Evolutionary conservation across 2,329 filamentous ascomycete species (phyloP).

Genomic region (Colletotrichum theobromicola): DNA sequence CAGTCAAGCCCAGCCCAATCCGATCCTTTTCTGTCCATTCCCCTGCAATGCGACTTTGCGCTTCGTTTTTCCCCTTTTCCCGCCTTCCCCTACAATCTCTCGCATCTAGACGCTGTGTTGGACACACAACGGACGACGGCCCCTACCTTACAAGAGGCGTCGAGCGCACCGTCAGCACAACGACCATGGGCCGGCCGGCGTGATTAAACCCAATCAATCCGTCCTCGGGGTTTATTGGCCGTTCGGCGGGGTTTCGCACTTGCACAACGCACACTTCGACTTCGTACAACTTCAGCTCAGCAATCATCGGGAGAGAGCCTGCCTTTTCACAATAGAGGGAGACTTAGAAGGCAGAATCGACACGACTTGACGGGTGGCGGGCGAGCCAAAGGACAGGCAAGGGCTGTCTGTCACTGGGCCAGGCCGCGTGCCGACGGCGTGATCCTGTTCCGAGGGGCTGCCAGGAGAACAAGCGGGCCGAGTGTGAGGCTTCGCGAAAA

Average conservation of each 20-base stretch:
- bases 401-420: not conserved
- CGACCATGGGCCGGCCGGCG: not conserved
- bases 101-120: conserved; percentile 2
- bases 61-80: conserved; percentile 20
- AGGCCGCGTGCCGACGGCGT: conserved; percentile 5
- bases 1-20: not conserved
- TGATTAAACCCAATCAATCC: conserved; percentile 1
- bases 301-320: not conserved
- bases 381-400: not conserved
- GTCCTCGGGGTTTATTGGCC: not conserved
- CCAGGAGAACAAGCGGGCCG: conserved; percentile 15
- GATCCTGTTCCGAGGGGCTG: conserved; percentile 8
- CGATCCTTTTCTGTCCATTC: not conserved
- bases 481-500: conserved; percentile 11
- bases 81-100: conserved; percentile 18
- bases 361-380: not conserved
- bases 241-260: not conserved
- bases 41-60: conserved; percentile 16
- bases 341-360: not conserved
- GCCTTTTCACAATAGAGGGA: not conserved
- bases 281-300: not conserved
- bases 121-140: not conserved
- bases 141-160: not conserved
- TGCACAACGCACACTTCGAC: not conserved
- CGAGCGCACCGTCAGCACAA: not conserved